phyloP scores from a whole-genome alignment of 805 yeast species.

The Ogataea pilisensis region DNA sequence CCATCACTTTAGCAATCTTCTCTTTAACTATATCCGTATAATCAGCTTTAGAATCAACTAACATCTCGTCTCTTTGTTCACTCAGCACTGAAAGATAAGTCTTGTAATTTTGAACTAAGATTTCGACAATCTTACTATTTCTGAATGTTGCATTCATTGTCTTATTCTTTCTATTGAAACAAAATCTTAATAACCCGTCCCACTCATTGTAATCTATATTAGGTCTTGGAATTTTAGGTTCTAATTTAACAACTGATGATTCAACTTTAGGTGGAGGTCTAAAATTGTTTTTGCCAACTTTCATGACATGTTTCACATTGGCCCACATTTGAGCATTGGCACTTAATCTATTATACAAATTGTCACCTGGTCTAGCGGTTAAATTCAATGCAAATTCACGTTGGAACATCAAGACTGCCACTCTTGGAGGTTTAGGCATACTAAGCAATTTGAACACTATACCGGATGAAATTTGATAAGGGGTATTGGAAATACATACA shows the following conservation, averaged over 20 bases:
- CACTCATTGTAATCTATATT: conserved; percentile 89
- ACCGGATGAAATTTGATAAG: conserved; percentile 96
- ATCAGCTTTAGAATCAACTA: conserved; percentile 40
- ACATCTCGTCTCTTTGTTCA: conserved; percentile 45
- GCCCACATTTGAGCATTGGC: conserved; percentile 99
- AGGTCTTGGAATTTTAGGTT: conserved; percentile 91
- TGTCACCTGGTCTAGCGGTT: conserved; percentile 95
- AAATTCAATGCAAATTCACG: conserved; percentile 93
- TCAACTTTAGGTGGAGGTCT: conserved; percentile 99
- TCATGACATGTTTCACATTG: conserved; percentile 97
- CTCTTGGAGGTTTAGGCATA: conserved; percentile 92
- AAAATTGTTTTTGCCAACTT: conserved; percentile 94
- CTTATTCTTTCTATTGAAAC: conserved; percentile 89
- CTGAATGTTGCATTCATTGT: conserved; percentile 92
- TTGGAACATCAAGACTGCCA: conserved; percentile 94
- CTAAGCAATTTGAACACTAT: conserved; percentile 87
- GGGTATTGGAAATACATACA: conserved; percentile 94
- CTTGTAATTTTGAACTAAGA: conserved; percentile 84
- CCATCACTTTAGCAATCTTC: conserved; percentile 69
- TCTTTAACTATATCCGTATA: conserved; percentile 51
- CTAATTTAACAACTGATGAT: conserved; percentile 91
- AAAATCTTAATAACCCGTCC: conserved; percentile 92
- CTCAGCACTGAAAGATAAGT: conserved; percentile 54
- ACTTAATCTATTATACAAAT: conserved; percentile 84
- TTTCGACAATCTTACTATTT: conserved; percentile 70